These are phyloP conservation scores for Heliamphora exappendiculata DNA, from an alignment of 148 eudicot genomes.

Conservation along the genomic window DNA sequence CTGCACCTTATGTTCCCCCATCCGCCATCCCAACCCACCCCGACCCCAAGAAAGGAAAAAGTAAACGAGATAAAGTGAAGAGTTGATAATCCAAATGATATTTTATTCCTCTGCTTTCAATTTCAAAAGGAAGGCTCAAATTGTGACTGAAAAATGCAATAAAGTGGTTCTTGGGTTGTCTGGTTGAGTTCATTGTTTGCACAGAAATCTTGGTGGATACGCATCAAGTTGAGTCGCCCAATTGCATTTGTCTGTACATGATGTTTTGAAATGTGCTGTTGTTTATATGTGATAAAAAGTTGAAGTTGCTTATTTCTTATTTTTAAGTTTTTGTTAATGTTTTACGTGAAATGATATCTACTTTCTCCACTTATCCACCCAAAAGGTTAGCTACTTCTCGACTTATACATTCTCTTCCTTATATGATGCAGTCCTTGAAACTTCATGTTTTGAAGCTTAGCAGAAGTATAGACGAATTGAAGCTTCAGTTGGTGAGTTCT, in stretches of 20 bases:
- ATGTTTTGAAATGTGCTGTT: background rate
- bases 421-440: slow-evolving; percentile 78
- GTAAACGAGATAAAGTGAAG: background rate
- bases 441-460: slow-evolving; percentile 81
- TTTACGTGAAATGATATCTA: background rate
- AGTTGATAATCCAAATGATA: background rate
- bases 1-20: background rate
- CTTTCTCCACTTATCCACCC: background rate
- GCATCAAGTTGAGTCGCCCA: background rate
- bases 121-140: background rate
- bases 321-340: background rate
- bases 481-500: slow-evolving; percentile 60
- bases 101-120: background rate
- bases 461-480: slow-evolving; percentile 51
- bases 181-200: background rate
- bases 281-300: background rate
- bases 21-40: background rate
- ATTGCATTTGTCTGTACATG: background rate
- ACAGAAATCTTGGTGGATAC: background rate
- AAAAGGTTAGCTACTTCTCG: background rate
- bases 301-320: background rate
- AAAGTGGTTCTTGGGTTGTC: background rate
- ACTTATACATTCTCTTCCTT: slow-evolving; percentile 9
- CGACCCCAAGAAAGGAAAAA: background rate
- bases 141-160: background rate